Conservation (phyloP, 495 filamentous ascomycete genomes). For the Hyaloscypha variabilis region DNA sequence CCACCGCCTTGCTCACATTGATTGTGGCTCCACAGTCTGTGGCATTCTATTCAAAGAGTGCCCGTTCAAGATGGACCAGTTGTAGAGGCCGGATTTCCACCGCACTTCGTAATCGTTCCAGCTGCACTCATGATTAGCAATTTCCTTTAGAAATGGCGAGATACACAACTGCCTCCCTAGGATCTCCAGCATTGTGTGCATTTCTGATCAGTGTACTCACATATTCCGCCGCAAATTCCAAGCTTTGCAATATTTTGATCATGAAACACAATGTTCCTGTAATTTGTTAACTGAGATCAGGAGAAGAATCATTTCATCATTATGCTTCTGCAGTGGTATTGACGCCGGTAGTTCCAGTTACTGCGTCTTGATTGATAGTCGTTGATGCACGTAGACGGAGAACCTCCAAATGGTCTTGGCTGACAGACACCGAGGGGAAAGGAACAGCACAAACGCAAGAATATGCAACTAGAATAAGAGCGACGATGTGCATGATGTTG, state of each 20-base stretch:
- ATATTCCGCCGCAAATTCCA: constrained; percentile 52
- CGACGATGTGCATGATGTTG: constrained; percentile 8
- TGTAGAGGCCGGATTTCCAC: constrained; percentile 36
- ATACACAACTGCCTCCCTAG: background rate
- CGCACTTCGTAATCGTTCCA: constrained; percentile 45
- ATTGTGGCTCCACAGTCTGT: constrained; percentile 42
- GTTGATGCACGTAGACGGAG: constrained; percentile 14
- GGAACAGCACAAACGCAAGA: constrained; percentile 8
- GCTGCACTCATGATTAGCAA: constrained; percentile 13
- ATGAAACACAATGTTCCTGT: constrained; percentile 18
- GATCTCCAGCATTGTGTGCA: background rate
- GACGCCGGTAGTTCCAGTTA: constrained; percentile 18
- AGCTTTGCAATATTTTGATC: constrained; percentile 46
- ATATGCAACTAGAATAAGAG: constrained; percentile 8
- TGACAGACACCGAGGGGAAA: constrained; percentile 3
- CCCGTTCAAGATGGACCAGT: constrained; percentile 46
- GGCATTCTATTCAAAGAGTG: constrained; percentile 45
- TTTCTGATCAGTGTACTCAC: background rate
- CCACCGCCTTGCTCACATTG: constrained; percentile 53
- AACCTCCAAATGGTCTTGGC: constrained; percentile 10
- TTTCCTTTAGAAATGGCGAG: no score
- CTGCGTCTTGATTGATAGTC: constrained; percentile 17
- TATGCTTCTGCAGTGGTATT: constrained; percentile 9
- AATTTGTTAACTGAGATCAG: background rate
- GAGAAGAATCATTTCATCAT: background rate